Conservation (phyloP, 495 filamentous ascomycete genomes). For the Gamarada debralockiae region DNA sequence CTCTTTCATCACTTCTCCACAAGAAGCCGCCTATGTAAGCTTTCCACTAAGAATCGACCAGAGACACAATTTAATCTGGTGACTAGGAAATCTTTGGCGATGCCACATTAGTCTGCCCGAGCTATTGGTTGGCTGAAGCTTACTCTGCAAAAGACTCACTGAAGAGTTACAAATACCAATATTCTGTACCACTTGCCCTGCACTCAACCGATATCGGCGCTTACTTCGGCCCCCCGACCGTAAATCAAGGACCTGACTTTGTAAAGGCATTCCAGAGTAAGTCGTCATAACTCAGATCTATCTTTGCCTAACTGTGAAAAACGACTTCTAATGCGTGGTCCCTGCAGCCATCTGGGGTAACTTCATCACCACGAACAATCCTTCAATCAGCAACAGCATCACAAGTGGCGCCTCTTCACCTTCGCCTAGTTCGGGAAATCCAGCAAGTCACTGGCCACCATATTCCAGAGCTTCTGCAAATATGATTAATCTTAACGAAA, state of each 20-base stretch:
- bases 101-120: constrained; percentile 56
- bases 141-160: constrained; percentile 34
- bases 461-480: too few relatives aligned
- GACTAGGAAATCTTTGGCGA: too few relatives aligned
- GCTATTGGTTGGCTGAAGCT: constrained; percentile 59
- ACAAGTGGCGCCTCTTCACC: constrained; percentile 29
- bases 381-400: constrained; percentile 33
- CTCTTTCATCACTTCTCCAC: too few relatives aligned
- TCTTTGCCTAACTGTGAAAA: not conserved
- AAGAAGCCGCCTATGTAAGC: too few relatives aligned
- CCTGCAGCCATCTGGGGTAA: constrained; percentile 34
- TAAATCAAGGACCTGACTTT: constrained; percentile 21
- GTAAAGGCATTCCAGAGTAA: constrained; percentile 10
- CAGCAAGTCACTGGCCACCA: not conserved
- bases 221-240: constrained; percentile 23
- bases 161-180: constrained; percentile 50
- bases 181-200: constrained; percentile 40
- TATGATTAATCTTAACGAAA: not conserved
- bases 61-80: too few relatives aligned
- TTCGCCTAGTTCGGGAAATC: not conserved
- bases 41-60: too few relatives aligned
- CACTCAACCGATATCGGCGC: constrained; percentile 43
- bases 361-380: constrained; percentile 44
- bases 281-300: not conserved
- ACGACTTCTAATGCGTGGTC: too few relatives aligned